Evolutionary conservation across 1,284 basidiomycete species (phyloP).

Genomic region (Cutaneotrichosporon sp.): DNA sequence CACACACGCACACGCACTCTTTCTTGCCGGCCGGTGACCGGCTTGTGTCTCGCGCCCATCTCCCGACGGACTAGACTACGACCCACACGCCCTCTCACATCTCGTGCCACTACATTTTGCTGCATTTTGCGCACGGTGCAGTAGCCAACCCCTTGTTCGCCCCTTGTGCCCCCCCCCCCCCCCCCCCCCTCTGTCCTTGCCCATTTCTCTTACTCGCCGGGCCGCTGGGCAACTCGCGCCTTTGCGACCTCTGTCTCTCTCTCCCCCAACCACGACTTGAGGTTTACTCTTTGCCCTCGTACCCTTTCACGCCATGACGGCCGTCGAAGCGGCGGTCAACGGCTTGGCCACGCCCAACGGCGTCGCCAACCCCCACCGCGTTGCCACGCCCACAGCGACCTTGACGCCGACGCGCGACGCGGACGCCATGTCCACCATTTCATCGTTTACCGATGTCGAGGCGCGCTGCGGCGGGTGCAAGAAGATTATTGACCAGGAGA

Average conservation of each 20-base stretch:
- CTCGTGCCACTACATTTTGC: too few relatives aligned
- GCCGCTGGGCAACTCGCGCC: too few relatives aligned
- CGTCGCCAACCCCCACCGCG: not conserved
- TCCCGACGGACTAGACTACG: too few relatives aligned
- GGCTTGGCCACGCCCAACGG: not conserved
- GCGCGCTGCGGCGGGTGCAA: conserved; percentile 74
- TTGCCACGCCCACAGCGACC: not conserved
- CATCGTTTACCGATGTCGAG: conserved; percentile 25
- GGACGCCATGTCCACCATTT: conserved; percentile 11
- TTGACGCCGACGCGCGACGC: not conserved
- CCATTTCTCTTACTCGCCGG: too few relatives aligned
- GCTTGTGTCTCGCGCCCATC: too few relatives aligned
- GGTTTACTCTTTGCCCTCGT: not conserved
- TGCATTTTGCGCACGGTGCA: not conserved
- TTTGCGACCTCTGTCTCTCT: too few relatives aligned
- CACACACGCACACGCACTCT: too few relatives aligned
- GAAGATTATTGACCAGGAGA: conserved; percentile 71
- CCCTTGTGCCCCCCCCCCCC: not conserved
- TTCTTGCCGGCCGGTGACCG: too few relatives aligned
- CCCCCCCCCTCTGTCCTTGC: too few relatives aligned
- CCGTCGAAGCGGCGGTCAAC: conserved; percentile 6
- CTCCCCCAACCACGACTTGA: too few relatives aligned
- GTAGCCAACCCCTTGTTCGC: not conserved
- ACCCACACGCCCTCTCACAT: too few relatives aligned
- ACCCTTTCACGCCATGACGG: conserved; percentile 6